Evolutionary conservation across 2,329 filamentous ascomycete genomes (phyloP).

Genomic region (Cladosporium sp.): DNA sequence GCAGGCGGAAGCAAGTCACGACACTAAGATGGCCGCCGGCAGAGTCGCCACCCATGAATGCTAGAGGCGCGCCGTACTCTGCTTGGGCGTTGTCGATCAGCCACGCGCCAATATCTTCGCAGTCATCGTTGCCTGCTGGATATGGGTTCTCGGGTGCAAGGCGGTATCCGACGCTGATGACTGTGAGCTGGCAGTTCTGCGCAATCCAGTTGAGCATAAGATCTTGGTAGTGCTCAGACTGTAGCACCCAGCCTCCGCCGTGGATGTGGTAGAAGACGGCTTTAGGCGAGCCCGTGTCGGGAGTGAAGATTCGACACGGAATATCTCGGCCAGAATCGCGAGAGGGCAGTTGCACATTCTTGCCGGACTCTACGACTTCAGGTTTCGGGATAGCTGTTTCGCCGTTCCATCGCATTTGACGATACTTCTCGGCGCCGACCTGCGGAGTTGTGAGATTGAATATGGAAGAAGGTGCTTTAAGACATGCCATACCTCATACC

Average conservation of each 20-base stretch:
- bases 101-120: constrained; percentile 53
- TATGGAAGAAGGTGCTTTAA: constrained; percentile 20
- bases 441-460: constrained; percentile 19
- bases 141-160: constrained; percentile 58
- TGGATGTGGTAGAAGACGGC: constrained; percentile 53
- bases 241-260: constrained; percentile 46
- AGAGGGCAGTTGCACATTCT: constrained; percentile 49
- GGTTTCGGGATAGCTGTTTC: constrained; percentile 50
- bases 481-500: constrained; percentile 44
- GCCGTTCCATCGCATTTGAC: constrained; percentile 51
- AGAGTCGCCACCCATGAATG: constrained; percentile 46
- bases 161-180: constrained; percentile 56
- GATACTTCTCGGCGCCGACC: constrained; percentile 51
- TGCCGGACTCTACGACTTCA: constrained; percentile 42
- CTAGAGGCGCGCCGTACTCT: constrained; percentile 38
- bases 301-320: constrained; percentile 50
- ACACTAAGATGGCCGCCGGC: constrained; percentile 50
- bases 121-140: constrained; percentile 53
- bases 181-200: constrained; percentile 44
- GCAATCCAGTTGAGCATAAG: constrained; percentile 47
- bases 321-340: constrained; percentile 49
- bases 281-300: constrained; percentile 40
- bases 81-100: constrained; percentile 45
- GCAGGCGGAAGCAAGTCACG: constrained; percentile 46
- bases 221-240: constrained; percentile 43